Evolutionary conservation across 179 eudicot genomes (phyloP).

Genomic region (Pouteria campechiana): DNA sequence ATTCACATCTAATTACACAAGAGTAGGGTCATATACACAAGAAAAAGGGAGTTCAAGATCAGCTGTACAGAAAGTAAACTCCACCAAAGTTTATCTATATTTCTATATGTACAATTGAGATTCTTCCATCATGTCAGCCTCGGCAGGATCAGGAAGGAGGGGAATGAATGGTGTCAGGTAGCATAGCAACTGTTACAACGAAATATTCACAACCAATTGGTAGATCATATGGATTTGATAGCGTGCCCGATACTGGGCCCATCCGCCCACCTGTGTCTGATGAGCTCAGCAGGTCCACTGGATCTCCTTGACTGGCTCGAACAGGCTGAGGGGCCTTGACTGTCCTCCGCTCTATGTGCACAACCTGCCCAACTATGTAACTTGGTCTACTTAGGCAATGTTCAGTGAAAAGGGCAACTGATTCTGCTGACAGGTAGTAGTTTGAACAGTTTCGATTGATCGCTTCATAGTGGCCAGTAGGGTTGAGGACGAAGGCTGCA

Average conservation of each 20-base stretch:
- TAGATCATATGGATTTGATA: slow-evolving; percentile 55
- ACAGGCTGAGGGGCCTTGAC: slow-evolving; percentile 34
- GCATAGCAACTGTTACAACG: slow-evolving; percentile 91
- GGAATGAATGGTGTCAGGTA: slow-evolving; percentile 67
- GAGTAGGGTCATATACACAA: slow-evolving; percentile 9
- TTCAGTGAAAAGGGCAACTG: slow-evolving; percentile 80
- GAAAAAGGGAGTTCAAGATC: slow-evolving; percentile 3
- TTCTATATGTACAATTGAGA: slow-evolving; percentile 23
- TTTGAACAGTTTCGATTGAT: slow-evolving; percentile 72
- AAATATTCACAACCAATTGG: slow-evolving; percentile 91
- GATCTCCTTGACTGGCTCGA: slow-evolving; percentile 17
- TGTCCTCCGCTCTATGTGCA: slow-evolving; percentile 69
- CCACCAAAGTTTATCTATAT: slow-evolving; percentile 2
- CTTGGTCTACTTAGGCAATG: slow-evolving; percentile 60
- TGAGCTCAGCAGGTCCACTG: slow-evolving; percentile 13
- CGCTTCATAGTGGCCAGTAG: slow-evolving; percentile 83
- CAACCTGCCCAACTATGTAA: slow-evolving; percentile 83
- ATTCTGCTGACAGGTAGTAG: slow-evolving; percentile 83
- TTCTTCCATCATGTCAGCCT: slow-evolving; percentile 81
- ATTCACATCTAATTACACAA: no score
- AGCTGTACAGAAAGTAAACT: slow-evolving; percentile 17
- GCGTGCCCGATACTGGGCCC: slow-evolving; percentile 25
- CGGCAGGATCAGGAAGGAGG: slow-evolving; percentile 85
- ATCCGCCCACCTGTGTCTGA: slow-evolving; percentile 23
- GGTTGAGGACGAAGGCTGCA: slow-evolving; percentile 80